phyloP scores from a whole-genome alignment of 306 rosid genomes.

The Castanospermum australe region DNA sequence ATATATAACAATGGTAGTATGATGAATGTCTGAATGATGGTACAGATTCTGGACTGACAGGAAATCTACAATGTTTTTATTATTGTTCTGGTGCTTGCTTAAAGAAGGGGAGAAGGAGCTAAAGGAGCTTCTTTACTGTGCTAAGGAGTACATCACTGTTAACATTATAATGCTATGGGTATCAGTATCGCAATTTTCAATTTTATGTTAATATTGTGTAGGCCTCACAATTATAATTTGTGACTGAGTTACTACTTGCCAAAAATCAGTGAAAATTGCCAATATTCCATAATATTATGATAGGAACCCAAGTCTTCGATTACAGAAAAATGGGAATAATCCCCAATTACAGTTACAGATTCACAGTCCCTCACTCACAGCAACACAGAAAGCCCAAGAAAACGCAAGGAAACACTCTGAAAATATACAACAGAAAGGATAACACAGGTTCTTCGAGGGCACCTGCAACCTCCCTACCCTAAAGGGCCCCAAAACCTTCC shows the following conservation, averaged over 20 bases:
- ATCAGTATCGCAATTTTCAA: neutral
- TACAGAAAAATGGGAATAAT: no score
- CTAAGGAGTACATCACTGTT: neutral
- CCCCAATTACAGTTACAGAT: no score
- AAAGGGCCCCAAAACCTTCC: no score
- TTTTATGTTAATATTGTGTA: neutral
- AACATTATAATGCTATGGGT: neutral
- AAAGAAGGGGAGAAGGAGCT: neutral
- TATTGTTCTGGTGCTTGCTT: neutral
- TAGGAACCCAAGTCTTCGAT: no score
- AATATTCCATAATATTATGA: neutral
- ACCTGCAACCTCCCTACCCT: no score
- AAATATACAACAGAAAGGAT: no score
- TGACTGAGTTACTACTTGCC: no score
- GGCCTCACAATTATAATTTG: neutral
- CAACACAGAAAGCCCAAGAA: no score
- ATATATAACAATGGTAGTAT: neutral
- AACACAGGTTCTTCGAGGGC: no score
- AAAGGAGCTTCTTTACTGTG: neutral
- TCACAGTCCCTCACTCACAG: no score
- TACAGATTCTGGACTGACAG: slow-evolving; percentile 12
- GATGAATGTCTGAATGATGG: slow-evolving; percentile 13
- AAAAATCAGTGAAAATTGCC: no score
- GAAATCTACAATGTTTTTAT: neutral
- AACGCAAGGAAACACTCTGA: no score